phyloP scores from a whole-genome alignment of 2,329 filamentous ascomycete species.

The Cercospora beticola region DNA sequence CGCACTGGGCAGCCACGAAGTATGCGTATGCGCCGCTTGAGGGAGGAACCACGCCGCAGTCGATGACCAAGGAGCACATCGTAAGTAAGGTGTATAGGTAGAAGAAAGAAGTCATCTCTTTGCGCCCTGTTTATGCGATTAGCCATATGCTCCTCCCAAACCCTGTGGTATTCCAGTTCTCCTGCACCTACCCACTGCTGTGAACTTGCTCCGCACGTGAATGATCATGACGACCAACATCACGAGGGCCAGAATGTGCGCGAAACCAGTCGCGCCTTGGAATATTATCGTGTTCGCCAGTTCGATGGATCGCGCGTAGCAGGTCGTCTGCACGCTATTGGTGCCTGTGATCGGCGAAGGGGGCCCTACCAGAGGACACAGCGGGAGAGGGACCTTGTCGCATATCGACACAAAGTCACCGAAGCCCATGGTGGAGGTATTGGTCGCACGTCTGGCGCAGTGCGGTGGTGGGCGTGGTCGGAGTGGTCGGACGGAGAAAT shows the following conservation, averaged over 20 bases:
- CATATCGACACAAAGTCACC: conserved; percentile 89
- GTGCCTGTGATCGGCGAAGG: conserved; percentile 65
- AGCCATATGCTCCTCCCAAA: conserved; percentile 5
- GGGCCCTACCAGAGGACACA: conserved; percentile 82
- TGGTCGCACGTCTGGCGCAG: conserved; percentile 5
- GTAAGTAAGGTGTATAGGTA: conserved; percentile 93
- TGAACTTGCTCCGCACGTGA: conserved; percentile 96
- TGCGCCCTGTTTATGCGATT: conserved; percentile 53
- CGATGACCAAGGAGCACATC: conserved; percentile 82
- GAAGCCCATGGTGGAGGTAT: conserved; percentile 68
- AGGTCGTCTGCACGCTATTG: conserved; percentile 76
- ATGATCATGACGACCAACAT: conserved; percentile 98
- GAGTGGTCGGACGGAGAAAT: conserved; percentile 4
- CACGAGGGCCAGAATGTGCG: conserved; percentile 83
- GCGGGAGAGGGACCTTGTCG: conserved; percentile 76
- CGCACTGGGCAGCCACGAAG: conserved; percentile 84
- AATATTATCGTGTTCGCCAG: conserved; percentile 98
- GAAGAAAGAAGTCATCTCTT: conserved; percentile 85
- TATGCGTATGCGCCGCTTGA: conserved; percentile 80
- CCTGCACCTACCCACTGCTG: conserved; percentile 75
- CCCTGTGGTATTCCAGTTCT: neutral
- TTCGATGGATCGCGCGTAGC: conserved; percentile 93
- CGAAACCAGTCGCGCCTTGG: conserved; percentile 83
- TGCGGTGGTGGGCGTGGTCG: conserved; percentile 4
- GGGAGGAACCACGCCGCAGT: conserved; percentile 87